Conservation (phyloP, 768 basidiomycete species). For the Favolaschia claudopus region DNA sequence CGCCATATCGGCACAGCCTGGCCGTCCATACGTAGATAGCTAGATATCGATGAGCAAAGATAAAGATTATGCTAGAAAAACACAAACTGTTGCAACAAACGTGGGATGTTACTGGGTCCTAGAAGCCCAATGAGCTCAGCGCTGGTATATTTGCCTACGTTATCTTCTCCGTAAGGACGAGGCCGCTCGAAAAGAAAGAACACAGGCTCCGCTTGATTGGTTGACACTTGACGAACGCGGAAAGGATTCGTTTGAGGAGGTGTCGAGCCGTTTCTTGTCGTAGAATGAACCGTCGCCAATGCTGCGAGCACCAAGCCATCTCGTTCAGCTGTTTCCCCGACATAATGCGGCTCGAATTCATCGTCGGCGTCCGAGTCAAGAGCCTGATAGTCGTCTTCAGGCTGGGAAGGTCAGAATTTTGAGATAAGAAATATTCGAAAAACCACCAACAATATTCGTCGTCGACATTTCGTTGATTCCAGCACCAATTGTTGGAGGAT, state of each 20-base stretch:
- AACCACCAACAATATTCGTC: not conserved
- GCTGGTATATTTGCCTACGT: constrained; percentile 27
- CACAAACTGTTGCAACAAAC: constrained; percentile 26
- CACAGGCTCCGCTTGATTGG: constrained; percentile 23
- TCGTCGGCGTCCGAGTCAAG: constrained; percentile 28
- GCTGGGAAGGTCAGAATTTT: not conserved
- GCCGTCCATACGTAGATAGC: constrained; percentile 27
- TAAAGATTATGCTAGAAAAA: not conserved
- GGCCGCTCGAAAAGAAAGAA: constrained; percentile 27
- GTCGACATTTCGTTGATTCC: constrained; percentile 4
- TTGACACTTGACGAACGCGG: constrained; percentile 26
- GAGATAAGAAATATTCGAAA: not conserved
- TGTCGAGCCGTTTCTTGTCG: constrained; percentile 16
- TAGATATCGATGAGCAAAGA: not conserved
- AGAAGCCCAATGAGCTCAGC: constrained; percentile 25
- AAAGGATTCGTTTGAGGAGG: constrained; percentile 25
- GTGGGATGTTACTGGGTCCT: constrained; percentile 25
- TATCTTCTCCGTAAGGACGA: constrained; percentile 26
- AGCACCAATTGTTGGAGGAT: constrained; percentile 9
- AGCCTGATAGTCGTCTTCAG: constrained; percentile 17
- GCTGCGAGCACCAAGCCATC: constrained; percentile 24
- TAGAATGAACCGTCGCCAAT: constrained; percentile 20
- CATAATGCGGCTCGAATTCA: constrained; percentile 27
- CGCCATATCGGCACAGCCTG: constrained; percentile 27
- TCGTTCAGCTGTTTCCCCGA: constrained; percentile 25